Evolutionary conservation across 2,329 filamentous ascomycete genomes (phyloP).

Genomic region (Hypocrella siamensis): DNA sequence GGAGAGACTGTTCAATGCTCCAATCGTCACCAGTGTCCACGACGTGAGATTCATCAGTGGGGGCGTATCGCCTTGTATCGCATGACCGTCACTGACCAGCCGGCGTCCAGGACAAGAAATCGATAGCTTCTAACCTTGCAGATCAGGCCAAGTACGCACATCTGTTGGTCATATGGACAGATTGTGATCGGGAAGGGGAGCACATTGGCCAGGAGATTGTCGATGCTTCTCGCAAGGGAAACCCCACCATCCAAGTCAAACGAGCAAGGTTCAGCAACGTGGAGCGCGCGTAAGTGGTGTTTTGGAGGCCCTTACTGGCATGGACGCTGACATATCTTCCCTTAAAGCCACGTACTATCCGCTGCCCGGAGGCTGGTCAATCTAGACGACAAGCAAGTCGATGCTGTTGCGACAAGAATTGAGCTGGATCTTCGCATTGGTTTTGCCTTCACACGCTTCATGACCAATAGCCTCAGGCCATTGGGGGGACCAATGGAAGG

Average conservation of each 20-base stretch:
- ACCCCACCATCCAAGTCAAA: constrained; percentile 60
- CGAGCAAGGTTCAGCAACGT: constrained; percentile 92
- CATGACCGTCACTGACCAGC: constrained; percentile 1
- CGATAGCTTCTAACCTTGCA: constrained; percentile 74
- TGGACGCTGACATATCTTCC: no score
- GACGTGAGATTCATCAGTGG: constrained; percentile 31
- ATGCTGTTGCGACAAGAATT: constrained; percentile 76
- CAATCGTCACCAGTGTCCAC: constrained; percentile 51
- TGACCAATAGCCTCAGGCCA: constrained; percentile 61
- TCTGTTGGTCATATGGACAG: constrained; percentile 90
- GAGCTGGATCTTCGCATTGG: constrained; percentile 89
- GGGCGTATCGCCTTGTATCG: neutral
- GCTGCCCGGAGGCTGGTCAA: constrained; percentile 64
- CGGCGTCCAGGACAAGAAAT: constrained; percentile 49
- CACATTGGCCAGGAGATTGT: constrained; percentile 90
- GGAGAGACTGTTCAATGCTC: constrained; percentile 64
- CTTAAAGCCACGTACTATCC: constrained; percentile 55
- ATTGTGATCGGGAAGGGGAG: constrained; percentile 95
- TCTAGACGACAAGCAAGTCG: constrained; percentile 72
- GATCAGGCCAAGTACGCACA: constrained; percentile 57
- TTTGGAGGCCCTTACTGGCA: no score
- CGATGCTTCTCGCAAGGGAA: constrained; percentile 60
- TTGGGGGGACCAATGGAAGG: constrained; percentile 53
- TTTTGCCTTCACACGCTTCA: constrained; percentile 78
- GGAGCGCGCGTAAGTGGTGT: constrained; percentile 64